These are phyloP conservation scores for Pestalotiopsis sp. DNA, from an alignment of 2,329 filamentous ascomycete species.

Conservation along the genomic window DNA sequence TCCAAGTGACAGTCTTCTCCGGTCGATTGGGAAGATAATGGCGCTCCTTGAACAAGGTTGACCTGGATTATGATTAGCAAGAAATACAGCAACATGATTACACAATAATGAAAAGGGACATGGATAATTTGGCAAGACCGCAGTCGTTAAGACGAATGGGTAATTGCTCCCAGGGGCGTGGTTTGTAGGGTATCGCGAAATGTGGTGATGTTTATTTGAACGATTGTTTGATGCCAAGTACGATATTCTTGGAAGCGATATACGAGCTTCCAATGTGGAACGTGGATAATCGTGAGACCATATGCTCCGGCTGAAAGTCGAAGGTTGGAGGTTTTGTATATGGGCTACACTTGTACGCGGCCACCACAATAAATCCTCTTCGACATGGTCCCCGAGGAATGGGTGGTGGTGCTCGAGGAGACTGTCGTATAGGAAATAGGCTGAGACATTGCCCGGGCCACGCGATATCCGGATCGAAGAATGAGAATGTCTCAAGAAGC, in stretches of 20 bases:
- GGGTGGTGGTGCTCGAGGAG: background rate
- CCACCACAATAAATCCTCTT: background rate
- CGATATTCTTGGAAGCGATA: background rate
- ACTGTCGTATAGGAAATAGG: background rate
- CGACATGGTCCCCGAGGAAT: background rate
- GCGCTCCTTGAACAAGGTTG: constrained; percentile 19
- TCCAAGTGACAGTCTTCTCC: constrained; percentile 3
- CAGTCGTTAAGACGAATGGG: background rate
- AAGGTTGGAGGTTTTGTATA: background rate
- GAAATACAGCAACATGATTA: constrained; percentile 24
- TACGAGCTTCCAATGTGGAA: background rate
- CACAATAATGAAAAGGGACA: background rate
- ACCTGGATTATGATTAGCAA: constrained; percentile 30
- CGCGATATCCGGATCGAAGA: background rate
- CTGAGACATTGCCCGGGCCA: background rate
- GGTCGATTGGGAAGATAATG: constrained; percentile 14
- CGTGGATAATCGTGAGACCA: background rate
- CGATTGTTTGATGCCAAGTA: background rate
- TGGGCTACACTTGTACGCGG: constrained; percentile 1
- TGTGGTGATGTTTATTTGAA: background rate
- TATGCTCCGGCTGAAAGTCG: background rate
- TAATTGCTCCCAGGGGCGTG: background rate
- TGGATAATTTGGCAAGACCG: background rate
- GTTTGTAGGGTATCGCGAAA: background rate
- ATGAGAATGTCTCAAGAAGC: background rate